These are phyloP conservation scores for Boletus sensibilis DNA, from an alignment of 768 basidiomycete species.

Conservation along the genomic window DNA sequence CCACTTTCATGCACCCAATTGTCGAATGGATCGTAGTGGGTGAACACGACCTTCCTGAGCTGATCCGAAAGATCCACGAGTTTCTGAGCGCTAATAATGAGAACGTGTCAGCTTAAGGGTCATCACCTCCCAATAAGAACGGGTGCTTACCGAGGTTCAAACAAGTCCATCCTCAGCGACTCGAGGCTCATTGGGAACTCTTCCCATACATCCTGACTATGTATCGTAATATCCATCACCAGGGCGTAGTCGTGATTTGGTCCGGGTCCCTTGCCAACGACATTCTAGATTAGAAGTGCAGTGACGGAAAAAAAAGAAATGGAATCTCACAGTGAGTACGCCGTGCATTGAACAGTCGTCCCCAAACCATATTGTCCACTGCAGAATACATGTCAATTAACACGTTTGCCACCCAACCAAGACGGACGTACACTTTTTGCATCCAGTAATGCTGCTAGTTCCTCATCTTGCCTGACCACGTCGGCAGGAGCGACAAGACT, in stretches of 20 bases:
- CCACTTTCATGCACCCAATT: slow-evolving; percentile 51
- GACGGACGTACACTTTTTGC: slow-evolving; percentile 9
- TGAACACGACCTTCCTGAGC: slow-evolving; percentile 32
- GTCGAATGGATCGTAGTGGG: slow-evolving; percentile 39
- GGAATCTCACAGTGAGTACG: slow-evolving; percentile 17
- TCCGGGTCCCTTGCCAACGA: slow-evolving; percentile 9
- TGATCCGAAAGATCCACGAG: slow-evolving; percentile 16
- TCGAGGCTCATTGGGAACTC: slow-evolving; percentile 14
- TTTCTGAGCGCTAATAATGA: slow-evolving; percentile 15
- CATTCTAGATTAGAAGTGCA: neutral
- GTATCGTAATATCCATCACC: slow-evolving; percentile 7
- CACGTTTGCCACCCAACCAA: neutral
- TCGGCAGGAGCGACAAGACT: slow-evolving; percentile 22
- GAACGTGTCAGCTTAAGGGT: neutral
- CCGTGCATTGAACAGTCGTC: slow-evolving; percentile 22
- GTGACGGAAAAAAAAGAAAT: too few species aligned
- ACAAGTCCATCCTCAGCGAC: slow-evolving; percentile 13
- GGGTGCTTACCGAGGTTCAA: slow-evolving; percentile 23
- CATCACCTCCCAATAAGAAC: too few species aligned
- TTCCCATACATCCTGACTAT: neutral
- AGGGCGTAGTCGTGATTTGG: slow-evolving; percentile 17
- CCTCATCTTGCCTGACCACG: slow-evolving; percentile 16
- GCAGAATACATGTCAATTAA: neutral
- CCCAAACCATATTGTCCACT: slow-evolving; percentile 26
- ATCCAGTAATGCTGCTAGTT: slow-evolving; percentile 13